Base-by-base conservation (phyloP, 1,284 basidiomycete species). In the Tylopilus sp. region DNA sequence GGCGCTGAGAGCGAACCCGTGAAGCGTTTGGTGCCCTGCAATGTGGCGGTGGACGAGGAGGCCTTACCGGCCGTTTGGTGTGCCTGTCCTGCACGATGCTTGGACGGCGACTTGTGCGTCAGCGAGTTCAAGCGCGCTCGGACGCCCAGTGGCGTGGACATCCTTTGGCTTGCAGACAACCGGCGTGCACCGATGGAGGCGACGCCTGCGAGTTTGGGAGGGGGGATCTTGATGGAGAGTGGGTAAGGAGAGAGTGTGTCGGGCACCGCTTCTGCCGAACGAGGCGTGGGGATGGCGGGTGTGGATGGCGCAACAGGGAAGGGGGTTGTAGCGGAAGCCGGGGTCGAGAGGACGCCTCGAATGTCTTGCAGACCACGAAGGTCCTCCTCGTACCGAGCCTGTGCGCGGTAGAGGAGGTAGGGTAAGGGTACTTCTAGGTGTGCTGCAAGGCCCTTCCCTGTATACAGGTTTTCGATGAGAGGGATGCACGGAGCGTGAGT, bases 401-500 rank as follows among this genome's bases (percentile, higher is more conserved):
- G 84, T 10, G 86, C 86, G 21, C 89, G 78, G 60, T 89, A 89
- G 13, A 91, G 75, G 31, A 91, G 75, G 63, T 90, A 91, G 0
- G 88, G 89, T 3, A 91, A 67, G 2, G 89, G 88, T 2, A 89
- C 86, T 56, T 84, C 74, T 6, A 91, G 74, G 61, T 86, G 86
- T n/a, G 77, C 74, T 11, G 88, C 86, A 16, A 91, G 76, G 31
- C 79, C 84, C 66, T 86, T 88, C 88, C 88, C 88, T 91, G 60
- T 28, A 29, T 25, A 11, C 13, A 19, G 9, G n/a, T 15, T 13
- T 34, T 38, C 35, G 21, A 28, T 28, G 29, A 48, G 18, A 18
- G 13, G 23, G 26, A 21, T 10, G 16, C n/a, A 28, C 10, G 5
- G 18, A 9, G 28, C 16, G 23, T 2, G 26, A 46, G 30, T 54